phyloP scores from a whole-genome alignment of 2,329 filamentous ascomycete genomes.

The Alternaria hordeiaustralica region DNA sequence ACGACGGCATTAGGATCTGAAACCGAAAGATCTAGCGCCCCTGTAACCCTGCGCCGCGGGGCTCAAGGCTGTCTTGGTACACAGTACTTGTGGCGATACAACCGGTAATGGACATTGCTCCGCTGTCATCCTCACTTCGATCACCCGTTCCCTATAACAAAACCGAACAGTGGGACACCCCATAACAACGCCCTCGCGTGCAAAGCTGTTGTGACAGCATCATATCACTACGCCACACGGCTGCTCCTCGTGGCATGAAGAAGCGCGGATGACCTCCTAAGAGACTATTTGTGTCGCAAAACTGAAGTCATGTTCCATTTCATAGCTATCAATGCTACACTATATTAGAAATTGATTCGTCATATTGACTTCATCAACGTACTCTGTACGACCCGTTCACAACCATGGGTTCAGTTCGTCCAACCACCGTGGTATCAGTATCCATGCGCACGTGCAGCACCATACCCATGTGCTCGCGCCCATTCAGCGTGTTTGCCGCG shows the following conservation, averaged over 20 bases:
- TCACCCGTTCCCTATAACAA: background rate
- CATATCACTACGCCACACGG: background rate
- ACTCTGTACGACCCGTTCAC: slow-evolving; percentile 38
- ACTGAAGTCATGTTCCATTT: background rate
- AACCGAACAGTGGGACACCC: background rate
- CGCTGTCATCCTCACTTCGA: background rate
- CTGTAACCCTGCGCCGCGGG: background rate
- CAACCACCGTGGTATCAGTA: slow-evolving; percentile 43
- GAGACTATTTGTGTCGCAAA: background rate
- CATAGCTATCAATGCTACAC: slow-evolving; percentile 17
- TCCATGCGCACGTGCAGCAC: slow-evolving; percentile 44
- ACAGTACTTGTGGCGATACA: background rate
- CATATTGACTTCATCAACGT: slow-evolving; percentile 5
- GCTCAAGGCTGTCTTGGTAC: background rate
- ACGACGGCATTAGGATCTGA: background rate
- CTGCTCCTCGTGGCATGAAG: background rate
- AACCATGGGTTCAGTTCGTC: slow-evolving; percentile 37
- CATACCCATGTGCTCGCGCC: slow-evolving; percentile 38
- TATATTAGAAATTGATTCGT: slow-evolving; percentile 13
- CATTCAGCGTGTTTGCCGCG: slow-evolving; percentile 37
- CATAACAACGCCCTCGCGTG: background rate
- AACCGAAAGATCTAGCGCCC: background rate
- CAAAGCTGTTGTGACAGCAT: background rate
- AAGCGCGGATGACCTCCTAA: background rate
- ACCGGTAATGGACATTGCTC: background rate